Evolutionary conservation across 2,329 filamentous ascomycete genomes (phyloP), one percentile per base, ranked within the genome.

Genomic region (Fusarium sp.): DNA sequence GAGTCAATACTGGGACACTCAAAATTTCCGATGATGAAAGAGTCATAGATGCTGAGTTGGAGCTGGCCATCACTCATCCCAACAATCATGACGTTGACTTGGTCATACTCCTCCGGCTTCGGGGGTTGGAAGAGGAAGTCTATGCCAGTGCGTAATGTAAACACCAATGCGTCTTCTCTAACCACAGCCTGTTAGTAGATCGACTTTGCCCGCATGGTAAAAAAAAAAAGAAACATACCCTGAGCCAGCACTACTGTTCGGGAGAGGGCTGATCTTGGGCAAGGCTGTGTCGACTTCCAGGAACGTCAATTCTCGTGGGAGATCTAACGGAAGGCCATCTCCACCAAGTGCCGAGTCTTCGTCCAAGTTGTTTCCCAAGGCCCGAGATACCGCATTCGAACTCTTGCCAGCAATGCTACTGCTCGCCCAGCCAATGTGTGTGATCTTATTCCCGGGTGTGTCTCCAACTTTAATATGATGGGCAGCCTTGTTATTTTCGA

Each of bases 31-130:
- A 97, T 90, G 63, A 92, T 86, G 73, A 97, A 93, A 8, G 92
- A 94, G 77, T 97, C 92, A 77, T 95, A 95, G 49, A 97, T 93
- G 71, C 90, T 93, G 19, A 97, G 83, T 76, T 95, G 91, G 14
- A 97, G 84, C 19, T 83, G 85, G 11, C 92, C 92, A 67, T 93
- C 87, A 58, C 87, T 86, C 6, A 90, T 92, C 7, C 92, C 92
- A 4, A 92, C 86, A 7, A 95, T 82, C 81, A 97, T 89, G 69
- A 95, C 88, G 77, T 95, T 92, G 44, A 96, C 90, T n/a, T 89
- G 86, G 68, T 93, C 89, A 67, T 90, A 89, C 52, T 92, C 88
- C 54, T 88, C 87, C 37, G 88, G 85, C 62, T 88, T 85, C 31
- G 86, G 84, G 1, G 86, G 82, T 57, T 88, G 88, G 71, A 93